Evolutionary conservation across 345 rosid species (phyloP).

Genomic region (Lepidium didymum): DNA sequence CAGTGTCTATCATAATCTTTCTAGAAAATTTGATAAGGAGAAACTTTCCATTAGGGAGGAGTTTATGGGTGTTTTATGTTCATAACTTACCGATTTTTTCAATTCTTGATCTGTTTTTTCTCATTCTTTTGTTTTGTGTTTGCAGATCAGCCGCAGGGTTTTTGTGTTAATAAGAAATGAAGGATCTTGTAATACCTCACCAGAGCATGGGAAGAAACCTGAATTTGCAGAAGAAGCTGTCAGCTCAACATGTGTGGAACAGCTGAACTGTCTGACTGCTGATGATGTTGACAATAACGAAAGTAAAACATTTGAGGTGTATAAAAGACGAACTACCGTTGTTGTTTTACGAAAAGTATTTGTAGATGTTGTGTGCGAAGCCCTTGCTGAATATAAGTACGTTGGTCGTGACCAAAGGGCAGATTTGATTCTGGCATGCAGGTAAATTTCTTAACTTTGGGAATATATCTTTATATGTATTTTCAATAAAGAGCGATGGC

Average conservation of each 20-base stretch:
- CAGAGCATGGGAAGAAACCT: slow-evolving; percentile 36
- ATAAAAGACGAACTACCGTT: slow-evolving; percentile 79
- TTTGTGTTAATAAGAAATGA: slow-evolving; percentile 65
- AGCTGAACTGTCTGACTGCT: slow-evolving; percentile 8
- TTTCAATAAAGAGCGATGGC: background rate
- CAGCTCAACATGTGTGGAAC: slow-evolving; percentile 20
- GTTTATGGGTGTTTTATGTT: too few species aligned
- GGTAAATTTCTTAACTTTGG: slow-evolving; percentile 38
- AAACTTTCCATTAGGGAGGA: background rate
- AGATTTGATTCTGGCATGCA: slow-evolving; percentile 93
- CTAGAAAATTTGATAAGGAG: background rate
- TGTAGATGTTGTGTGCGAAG: slow-evolving; percentile 72
- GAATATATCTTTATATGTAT: background rate
- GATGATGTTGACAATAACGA: slow-evolving; percentile 36
- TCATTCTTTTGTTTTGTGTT: background rate
- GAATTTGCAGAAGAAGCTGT: slow-evolving; percentile 29
- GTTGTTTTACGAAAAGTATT: slow-evolving; percentile 65
- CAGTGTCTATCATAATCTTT: background rate
- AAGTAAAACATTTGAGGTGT: slow-evolving; percentile 68
- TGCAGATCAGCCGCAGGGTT: slow-evolving; percentile 83
- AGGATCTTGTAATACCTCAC: slow-evolving; percentile 33
- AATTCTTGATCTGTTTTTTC: background rate
- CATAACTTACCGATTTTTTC: background rate
- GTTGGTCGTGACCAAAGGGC: slow-evolving; percentile 95
- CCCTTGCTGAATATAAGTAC: slow-evolving; percentile 83